Base-by-base conservation (phyloP, 768 basidiomycete genomes). In the Trametes sanguinea region DNA sequence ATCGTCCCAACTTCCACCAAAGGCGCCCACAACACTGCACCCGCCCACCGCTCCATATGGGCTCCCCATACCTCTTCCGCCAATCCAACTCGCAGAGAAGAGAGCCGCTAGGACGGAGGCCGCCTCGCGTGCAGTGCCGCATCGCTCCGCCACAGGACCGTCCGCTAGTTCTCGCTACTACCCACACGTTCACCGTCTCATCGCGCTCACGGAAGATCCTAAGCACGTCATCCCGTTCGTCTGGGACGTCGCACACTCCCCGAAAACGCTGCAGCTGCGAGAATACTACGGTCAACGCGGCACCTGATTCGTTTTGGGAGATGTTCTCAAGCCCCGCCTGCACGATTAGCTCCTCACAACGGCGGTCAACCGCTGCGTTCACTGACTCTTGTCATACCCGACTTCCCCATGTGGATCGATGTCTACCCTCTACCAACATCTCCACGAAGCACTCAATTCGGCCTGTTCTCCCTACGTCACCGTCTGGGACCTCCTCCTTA, bases 401-500 rank as follows among this genome's bases (percentile, higher is more conserved):
- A 63, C 2, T 67, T 78, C 47, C 75, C 77, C 17, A 76, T 76
- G 75, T 68, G 63, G 43, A 65, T 75, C 57, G 59, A 65, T 45
- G 73, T 83, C 56, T n/a, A 35, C 27, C 61, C 1, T 4, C n/a
- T 35, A 27, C 14, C 4, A 8, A 46, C 22, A 9, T 6, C 9
- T 3, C 46, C 30, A 45, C 67, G 2, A 8, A 33, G 14, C 40
- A n/a, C 17, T 35, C 53, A 1, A 22, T 22, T 3, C 22, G 39
- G 70, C 70, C 4, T 52, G 66, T 14, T 51, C 54, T 8, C 67
- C 63, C 13, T 73, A 54, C 59, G 69, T 79, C 32, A 75, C 77
- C 10, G 77, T 85, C 62, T 72, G 71, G 13, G 85, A 86, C 68
- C 79, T 86, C n/a, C 71, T 86, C 35, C 65, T 75, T 27, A 74